Percentiles rank a stretch among this genome's conserved stretches.
Evolutionary conservation across 352 stramenopile genomes (phyloP).

Genomic region (Phytophthora cajani): DNA sequence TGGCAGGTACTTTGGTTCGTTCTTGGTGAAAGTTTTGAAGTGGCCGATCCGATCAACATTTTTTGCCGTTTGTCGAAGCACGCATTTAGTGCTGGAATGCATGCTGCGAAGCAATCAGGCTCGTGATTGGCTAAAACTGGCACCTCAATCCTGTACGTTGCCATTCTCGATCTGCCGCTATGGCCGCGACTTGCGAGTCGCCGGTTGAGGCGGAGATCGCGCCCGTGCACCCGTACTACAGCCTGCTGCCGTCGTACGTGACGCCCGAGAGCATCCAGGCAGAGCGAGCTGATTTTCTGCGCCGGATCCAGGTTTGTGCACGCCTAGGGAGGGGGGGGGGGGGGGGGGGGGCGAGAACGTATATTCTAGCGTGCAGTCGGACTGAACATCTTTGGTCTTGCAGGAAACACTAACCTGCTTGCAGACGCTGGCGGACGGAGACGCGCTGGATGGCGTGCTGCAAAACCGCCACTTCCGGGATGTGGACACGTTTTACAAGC

Average conservation of each 20-base stretch:
- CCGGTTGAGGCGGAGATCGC: background rate
- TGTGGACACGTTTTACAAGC: constrained; percentile 63
- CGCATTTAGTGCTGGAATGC: constrained; percentile 13
- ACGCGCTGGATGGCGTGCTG: constrained; percentile 20
- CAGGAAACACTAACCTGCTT: constrained; percentile 54
- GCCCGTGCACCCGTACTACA: constrained; percentile 62
- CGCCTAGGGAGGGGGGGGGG: background rate
- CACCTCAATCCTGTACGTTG: background rate
- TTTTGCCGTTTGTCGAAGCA: background rate
- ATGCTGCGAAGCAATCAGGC: constrained; percentile 16
- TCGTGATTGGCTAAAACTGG: constrained; percentile 26
- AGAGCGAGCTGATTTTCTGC: constrained; percentile 55
- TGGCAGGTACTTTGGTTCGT: no score
- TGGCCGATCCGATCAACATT: no score
- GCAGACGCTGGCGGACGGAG: constrained; percentile 28
- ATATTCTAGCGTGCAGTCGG: background rate
- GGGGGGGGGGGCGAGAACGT: background rate
- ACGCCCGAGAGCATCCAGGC: constrained; percentile 40
- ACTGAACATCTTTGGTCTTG: background rate
- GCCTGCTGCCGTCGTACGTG: constrained; percentile 65
- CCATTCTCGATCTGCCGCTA: constrained; percentile 19
- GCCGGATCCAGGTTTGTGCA: constrained; percentile 40
- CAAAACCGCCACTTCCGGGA: constrained; percentile 69
- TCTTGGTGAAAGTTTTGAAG: no score
- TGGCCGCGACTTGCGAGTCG: constrained; percentile 8